Evolutionary conservation across 192 early-diverging fungal species (phyloP).

Genomic region (Pilaira anomala): DNA sequence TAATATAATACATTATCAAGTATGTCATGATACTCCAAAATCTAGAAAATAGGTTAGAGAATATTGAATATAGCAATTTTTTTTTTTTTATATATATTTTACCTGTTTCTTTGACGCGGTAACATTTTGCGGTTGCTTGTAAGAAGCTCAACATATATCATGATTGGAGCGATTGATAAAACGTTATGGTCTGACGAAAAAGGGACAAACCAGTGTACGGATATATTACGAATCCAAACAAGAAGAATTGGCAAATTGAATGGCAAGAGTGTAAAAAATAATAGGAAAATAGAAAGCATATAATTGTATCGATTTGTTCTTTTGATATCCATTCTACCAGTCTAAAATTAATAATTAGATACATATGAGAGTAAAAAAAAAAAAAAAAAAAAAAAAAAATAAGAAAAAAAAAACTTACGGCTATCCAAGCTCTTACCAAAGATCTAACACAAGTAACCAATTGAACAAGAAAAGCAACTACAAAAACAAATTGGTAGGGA

Average conservation of each 20-base stretch:
- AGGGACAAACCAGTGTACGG: conserved; percentile 78
- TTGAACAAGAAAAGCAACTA: conserved; percentile 59
- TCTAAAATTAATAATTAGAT: conserved; percentile 9
- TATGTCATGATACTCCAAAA: conserved; percentile 34
- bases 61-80: conserved; percentile 41
- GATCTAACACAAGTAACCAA: conserved; percentile 49
- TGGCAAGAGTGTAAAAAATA: conserved; percentile 69
- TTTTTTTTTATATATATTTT: conserved; percentile 44
- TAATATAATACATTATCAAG: conserved; percentile 37
- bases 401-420: no score
- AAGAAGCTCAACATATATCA: conserved; percentile 55
- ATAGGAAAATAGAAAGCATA: conserved; percentile 62
- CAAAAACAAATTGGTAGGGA: conserved; percentile 78
- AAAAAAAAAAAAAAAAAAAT: neutral
- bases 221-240: conserved; percentile 78
- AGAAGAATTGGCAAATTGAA: conserved; percentile 73
- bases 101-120: conserved; percentile 55
- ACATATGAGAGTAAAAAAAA: no score
- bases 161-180: conserved; percentile 54
- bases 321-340: conserved; percentile 30
- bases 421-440: conserved; percentile 25
- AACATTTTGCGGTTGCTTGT: conserved; percentile 47
- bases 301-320: conserved; percentile 57
- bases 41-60: conserved; percentile 30
- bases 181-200: conserved; percentile 73